Percentiles rank a stretch among this genome's conserved stretches.
Conservation (phyloP, 139 green algal genomes). For the Chlorella sp. region DNA sequence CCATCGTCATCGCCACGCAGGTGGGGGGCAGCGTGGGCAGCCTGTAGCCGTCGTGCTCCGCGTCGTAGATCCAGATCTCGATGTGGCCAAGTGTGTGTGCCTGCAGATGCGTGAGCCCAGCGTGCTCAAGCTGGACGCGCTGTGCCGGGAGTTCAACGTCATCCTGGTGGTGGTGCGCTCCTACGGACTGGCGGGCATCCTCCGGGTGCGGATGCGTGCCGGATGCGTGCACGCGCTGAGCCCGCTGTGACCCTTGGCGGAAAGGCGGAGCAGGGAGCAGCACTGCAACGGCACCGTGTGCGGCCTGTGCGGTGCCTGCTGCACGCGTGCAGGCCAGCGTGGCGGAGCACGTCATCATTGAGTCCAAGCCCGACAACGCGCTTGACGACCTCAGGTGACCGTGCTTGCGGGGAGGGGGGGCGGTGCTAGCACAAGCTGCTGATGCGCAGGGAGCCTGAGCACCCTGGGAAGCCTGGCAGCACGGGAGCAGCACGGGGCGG, state of each 20-base stretch:
- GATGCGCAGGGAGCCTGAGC: too few relatives aligned
- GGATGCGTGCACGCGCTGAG: too few relatives aligned
- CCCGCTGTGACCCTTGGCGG: too few relatives aligned
- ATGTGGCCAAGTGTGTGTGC: neutral
- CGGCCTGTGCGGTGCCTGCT: neutral
- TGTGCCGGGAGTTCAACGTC: conserved; percentile 53
- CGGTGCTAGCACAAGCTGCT: too few relatives aligned
- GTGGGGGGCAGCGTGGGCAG: conserved; percentile 17
- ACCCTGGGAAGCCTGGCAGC: too few relatives aligned
- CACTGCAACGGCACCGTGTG: too few relatives aligned
- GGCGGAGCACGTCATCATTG: conserved; percentile 77
- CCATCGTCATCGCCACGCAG: conserved; percentile 88
- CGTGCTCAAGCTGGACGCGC: conserved; percentile 58
- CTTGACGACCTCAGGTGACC: conserved; percentile 83
- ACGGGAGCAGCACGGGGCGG: too few relatives aligned
- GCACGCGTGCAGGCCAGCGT: conserved; percentile 42
- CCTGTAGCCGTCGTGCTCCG: neutral
- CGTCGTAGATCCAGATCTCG: neutral
- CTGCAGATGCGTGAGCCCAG: conserved; percentile 62
- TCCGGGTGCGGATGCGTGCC: conserved; percentile 78
- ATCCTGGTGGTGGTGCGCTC: conserved; percentile 67
- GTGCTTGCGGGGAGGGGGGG: too few relatives aligned
- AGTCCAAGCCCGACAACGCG: conserved; percentile 86
- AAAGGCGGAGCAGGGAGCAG: too few relatives aligned
- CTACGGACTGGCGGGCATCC: conserved; percentile 78